phyloP scores from a whole-genome alignment of 345 rosid species.

The Eucalyptus tenuipes region DNA sequence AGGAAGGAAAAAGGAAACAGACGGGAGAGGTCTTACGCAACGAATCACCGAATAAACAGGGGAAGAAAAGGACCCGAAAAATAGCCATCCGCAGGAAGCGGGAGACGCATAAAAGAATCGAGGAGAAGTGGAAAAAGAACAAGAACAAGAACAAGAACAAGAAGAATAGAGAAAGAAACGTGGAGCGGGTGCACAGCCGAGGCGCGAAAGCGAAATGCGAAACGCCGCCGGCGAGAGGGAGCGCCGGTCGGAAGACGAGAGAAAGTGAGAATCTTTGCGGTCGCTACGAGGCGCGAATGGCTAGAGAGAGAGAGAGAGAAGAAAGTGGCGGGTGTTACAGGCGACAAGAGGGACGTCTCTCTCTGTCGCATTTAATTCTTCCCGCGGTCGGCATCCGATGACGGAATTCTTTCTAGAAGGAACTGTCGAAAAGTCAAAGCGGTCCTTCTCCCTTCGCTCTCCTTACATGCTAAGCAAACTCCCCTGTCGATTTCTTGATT shows the following conservation, averaged over 20 bases:
- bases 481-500: background rate
- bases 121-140: background rate
- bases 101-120: background rate
- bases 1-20: background rate
- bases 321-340: background rate
- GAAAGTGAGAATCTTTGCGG: background rate
- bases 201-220: background rate
- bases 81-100: background rate
- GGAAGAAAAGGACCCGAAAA: background rate
- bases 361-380: background rate
- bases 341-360: background rate
- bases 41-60: background rate
- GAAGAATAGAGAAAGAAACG: background rate
- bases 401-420: background rate
- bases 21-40: background rate
- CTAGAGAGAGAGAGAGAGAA: background rate
- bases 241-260: background rate
- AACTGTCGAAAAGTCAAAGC: background rate
- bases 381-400: background rate
- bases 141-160: background rate
- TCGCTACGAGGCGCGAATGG: background rate
- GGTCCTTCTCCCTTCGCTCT: background rate
- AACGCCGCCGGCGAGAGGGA: background rate
- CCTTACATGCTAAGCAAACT: background rate
- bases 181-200: background rate